Evolutionary conservation across 192 early-diverging fungal genomes (phyloP), one percentile per base, ranked within the genome.

Genomic region (Linnemannia exigua): DNA sequence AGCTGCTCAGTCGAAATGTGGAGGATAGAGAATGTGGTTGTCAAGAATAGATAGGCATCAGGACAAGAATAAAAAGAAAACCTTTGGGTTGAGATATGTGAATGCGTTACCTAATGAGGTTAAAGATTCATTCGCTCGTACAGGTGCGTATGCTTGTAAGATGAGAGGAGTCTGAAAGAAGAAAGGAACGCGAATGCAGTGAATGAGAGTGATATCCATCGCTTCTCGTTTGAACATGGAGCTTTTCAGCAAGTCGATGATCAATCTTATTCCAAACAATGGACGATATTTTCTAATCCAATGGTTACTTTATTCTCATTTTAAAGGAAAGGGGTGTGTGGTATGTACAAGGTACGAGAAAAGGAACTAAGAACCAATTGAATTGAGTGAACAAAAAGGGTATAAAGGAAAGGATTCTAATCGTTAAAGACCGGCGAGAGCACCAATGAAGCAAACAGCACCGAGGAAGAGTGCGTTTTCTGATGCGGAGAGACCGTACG

Each of bases 401-500:
- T 7, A 20, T 7, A 58, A 67, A 46, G 61, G 28, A 61, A 25
- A 44, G 35, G 25, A 15, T 4, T n/a, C 35, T 50, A 51, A 17
- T 6, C 33, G 22, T 70, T 70, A 70, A 3, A 70, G 19, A 25
- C 68, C 71, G 36, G 76, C 44, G 9, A 86, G 36, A 35, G 70
- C 74, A n/a, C 70, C 79, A 28, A 80, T 14, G 25, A 86, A 67
- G 14, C 74, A 75, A 31, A 36, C 78, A 69, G 51, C 54, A 22
- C 74, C 75, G 15, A 86, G 31, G 31, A 51, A 20, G 15, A 86
- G 15, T 1, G 74, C 54, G 33, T 75, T 72, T 38, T 73, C 69
- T 16, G 58, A 61, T 14, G 44, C 50, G 25, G 74, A 74, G 35
- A 77, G 35, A 20, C 36, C 68, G 25, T 11, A 61, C 20, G 69